Base-by-base conservation (phyloP, 1,284 basidiomycete species). In the Athelia psychrophila region DNA sequence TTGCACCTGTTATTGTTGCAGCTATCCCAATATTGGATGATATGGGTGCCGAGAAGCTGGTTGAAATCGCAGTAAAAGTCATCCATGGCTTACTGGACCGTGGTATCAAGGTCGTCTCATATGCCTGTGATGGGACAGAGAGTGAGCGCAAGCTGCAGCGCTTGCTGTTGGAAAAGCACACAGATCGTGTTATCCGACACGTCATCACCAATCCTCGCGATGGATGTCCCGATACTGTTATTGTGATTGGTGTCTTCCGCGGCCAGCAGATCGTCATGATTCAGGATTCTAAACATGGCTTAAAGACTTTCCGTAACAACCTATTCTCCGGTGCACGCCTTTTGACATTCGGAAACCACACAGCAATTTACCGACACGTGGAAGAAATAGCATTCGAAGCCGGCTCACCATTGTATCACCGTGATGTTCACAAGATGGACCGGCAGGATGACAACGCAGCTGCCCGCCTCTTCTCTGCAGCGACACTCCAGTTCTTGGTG, bases 1-100 rank as follows among this genome's bases (percentile, higher is more conserved):
- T 66, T 23, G 51, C 60, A 0, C 55, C 63, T 0, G 49, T 65
- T 32, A 48, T 62, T 23, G 20, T 65, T 6, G 62, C 65, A 8
- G 61, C 61, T 2, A 47, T 53, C 9, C 47, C 62, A 0, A 65
- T 65, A n/a, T 32, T 50, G 1, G 50, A 58, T 22, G 51, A 23
- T 12, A 35, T 57, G 3, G 27, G 54, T 9, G 60, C 56, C 1
- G 13, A 18, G 2, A 48, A 52, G 1, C 54, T 67, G 9, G 12
- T 54, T 15, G 20, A 23, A 1, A 49, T 54, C 24, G 49, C 51
- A 8, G 16, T 25, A 18, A 13, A 23, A 8, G 44, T 61, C 13
- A 44, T 59, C 0, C 16, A 49, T 20, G 50, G 57, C 4, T 51
- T 60, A 2, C n/a, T 48, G 3, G 12, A 47, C 3, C 23, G 30